Conservation (phyloP, 2,329 filamentous ascomycete genomes). For the Nothopassalora personata region DNA sequence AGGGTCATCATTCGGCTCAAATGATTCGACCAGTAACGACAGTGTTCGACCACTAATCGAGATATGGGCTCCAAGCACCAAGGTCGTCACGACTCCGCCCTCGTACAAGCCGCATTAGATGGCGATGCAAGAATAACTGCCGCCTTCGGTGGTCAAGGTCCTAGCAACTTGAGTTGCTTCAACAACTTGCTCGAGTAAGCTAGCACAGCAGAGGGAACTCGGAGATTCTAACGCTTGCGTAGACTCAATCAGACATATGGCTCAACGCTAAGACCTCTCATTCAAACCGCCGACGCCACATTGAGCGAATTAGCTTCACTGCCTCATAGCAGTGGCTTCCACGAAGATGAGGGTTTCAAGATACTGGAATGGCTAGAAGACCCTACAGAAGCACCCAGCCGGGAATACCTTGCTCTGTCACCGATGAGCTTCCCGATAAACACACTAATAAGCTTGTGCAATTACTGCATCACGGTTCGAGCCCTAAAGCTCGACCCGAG, state of each 20-base stretch:
- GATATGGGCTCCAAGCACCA: not conserved
- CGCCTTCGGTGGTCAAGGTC: not conserved
- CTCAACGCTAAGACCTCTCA: not conserved
- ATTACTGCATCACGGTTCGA: not conserved
- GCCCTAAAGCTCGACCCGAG: conserved; percentile 52
- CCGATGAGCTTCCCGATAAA: not conserved
- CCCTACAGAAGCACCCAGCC: not conserved
- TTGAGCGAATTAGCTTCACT: not conserved
- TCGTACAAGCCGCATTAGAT: not conserved
- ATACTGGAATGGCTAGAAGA: not conserved
- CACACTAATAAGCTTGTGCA: not conserved
- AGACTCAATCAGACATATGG: not conserved
- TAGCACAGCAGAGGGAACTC: too few relatives aligned
- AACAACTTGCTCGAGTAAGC: not conserved
- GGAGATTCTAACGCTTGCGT: not conserved
- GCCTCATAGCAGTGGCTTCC: not conserved
- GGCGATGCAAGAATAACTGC: not conserved
- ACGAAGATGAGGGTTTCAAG: not conserved
- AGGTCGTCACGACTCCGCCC: not conserved
- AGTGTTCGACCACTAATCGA: not conserved
- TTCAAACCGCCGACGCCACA: not conserved
- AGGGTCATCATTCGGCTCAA: not conserved
- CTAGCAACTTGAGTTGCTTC: not conserved
- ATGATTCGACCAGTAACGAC: not conserved
- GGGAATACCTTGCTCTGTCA: not conserved